Evolutionary conservation across 2,329 filamentous ascomycete genomes (phyloP), one percentile per base, ranked within the genome.

Genomic region (Calonectria ilicicola): DNA sequence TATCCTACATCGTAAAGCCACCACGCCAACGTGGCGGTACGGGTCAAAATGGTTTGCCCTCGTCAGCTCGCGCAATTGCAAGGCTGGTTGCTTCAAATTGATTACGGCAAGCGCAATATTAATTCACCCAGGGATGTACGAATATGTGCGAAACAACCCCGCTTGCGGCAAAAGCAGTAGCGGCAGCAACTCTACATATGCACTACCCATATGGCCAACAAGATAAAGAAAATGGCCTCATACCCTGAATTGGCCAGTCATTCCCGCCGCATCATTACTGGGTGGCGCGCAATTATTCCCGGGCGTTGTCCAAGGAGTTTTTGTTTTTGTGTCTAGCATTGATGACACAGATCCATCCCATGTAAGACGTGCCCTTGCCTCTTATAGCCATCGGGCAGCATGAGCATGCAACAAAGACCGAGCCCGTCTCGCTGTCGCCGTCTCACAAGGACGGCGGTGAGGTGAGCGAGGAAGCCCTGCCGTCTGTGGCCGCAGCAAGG

Each of bases 381-480:
- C 38, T 47, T 62, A 56, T 49, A 47, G 26, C 15, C 27, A 40
- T 38, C 21, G 53, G 47, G 64, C 46, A 58, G 19, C 64, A 47
- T 65, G 69, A 17, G 58, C n/a, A 46, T 53, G 65, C n/a, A 67
- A 63, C 58, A n/a, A 60, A 64, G 10, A 27, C 58, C 47, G 64
- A 63, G 38, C 29, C 64, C 26, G 56, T 56, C 42, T 46, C 40
- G 56, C 46, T n/a, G 47, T 65, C 29, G 56, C 58, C 47, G 69
- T 72, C 44, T 67, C 49, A 35, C 51, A 21, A 51, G 51, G n/a
- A 58, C 44, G 65, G 65, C 69, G 69, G 69, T 72, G 69, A 67
- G 65, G 29, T 63, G 56, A 70, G 44, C 51, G 42, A 72, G 49
- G 35, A n/a, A 72, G 56, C 58, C 62, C 47, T 68, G 58, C 32